Conservation (phyloP, 768 basidiomycete species). For the Auricularia cornea region DNA sequence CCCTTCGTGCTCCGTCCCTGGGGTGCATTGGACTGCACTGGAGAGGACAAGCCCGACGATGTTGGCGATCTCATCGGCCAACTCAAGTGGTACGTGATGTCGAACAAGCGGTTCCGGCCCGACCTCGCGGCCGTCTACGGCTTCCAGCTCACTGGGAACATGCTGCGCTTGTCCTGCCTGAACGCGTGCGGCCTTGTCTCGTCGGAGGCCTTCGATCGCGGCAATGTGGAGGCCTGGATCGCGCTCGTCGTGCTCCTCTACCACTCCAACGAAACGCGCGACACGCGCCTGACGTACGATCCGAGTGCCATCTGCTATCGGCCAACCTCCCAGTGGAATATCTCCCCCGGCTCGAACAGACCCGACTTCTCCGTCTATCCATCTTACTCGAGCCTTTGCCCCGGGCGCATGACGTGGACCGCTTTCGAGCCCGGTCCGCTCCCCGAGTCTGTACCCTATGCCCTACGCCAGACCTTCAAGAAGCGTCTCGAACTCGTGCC, state of each 20-base stretch:
- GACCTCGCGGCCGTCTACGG: neutral
- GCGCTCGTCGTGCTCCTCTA: no score
- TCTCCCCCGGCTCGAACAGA: neutral
- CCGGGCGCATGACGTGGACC: neutral
- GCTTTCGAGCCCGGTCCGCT: neutral
- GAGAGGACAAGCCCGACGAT: no score
- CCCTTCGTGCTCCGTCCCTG: no score
- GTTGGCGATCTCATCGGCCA: no score
- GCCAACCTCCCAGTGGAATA: neutral
- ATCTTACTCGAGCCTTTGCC: neutral
- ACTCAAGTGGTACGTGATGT: neutral
- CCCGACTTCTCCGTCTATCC: neutral
- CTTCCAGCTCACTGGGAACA: neutral
- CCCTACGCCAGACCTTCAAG: neutral
- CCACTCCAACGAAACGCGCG: no score
- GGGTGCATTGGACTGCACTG: no score
- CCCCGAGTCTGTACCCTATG: neutral
- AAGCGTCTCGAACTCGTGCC: no score
- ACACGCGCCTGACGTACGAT: no score
- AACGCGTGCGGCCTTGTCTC: neutral
- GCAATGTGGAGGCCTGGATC: neutral
- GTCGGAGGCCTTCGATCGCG: neutral
- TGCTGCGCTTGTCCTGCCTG: neutral
- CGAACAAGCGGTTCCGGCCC: neutral
- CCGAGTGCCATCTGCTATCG: neutral